A percentile compares a stretch with the other conserved stretches of the same genome.
phyloP scores from a whole-genome alignment of 176 grass and related monocot species.

The Dactylis glomerata region DNA sequence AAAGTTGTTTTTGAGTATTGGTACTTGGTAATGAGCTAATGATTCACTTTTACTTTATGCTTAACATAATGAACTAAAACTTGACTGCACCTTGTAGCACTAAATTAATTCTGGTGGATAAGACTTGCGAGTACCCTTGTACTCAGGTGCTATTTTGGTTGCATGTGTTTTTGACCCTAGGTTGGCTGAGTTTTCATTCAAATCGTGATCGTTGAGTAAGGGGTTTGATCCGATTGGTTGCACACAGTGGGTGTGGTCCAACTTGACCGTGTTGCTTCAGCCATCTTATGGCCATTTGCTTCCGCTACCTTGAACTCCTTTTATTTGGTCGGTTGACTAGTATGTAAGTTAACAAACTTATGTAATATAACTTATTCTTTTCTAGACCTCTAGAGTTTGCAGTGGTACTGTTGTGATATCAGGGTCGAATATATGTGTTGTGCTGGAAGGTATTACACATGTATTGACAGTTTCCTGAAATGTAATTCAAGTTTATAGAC shows the following conservation, averaged over 20 bases:
- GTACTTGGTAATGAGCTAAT: not conserved
- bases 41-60: not conserved
- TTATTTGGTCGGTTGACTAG: not conserved
- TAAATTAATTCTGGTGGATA: not conserved
- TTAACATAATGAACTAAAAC: not conserved
- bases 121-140: not conserved
- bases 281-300: not conserved
- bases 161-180: too few species aligned
- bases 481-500: not conserved
- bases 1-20: not conserved
- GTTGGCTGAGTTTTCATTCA: too few species aligned
- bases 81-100: not conserved
- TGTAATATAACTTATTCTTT: not conserved
- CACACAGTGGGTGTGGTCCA: not conserved
- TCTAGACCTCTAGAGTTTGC: too few species aligned
- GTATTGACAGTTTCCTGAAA: not conserved
- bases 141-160: too few species aligned
- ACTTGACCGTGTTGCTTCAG: not conserved
- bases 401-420: not conserved
- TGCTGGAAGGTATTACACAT: too few species aligned
- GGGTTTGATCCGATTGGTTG: not conserved
- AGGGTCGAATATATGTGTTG: too few species aligned
- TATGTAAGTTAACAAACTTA: not conserved
- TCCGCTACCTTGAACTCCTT: not conserved
- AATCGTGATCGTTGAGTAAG: too few species aligned